Base-by-base conservation (phyloP, 164 flowering plant species). In the Nymphaea thermarum region DNA sequence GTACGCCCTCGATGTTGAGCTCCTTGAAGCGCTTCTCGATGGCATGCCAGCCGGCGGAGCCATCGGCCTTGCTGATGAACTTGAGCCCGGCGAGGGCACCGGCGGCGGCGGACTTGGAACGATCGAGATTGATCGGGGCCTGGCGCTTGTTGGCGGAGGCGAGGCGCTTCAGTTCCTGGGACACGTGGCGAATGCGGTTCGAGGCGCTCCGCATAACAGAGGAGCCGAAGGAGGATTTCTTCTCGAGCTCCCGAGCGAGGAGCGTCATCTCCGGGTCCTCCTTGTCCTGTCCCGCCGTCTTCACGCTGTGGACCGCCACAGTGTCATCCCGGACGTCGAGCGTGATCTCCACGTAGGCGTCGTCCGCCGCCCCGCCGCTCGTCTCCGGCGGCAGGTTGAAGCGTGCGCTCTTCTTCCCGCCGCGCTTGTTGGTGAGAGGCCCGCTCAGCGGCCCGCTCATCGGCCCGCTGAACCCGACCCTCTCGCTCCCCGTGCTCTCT, bases 11-110 rank as follows among this genome's bases (percentile, higher is more conserved):
- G 71, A 68, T 42, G 71, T 80, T 18, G 80, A 83, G 71, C 6
- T 75, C 77, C 41, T 82, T 63, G 69, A 84, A 86, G 55, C 81
- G 66, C 62, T 70, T 73, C 74, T 84, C 91, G 25, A 86, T 80
- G 17, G 78, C 80, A 0, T 72, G 10, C 98, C 98, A 91, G 5
- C 90, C 91, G n/a, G 82, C 80, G 4, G 75, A 77, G 42, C 84
- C 86, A 36, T 82, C 93, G 3, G 82, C 79, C 70, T 86, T 84
- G 75, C 81, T 77, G 63, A 94, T 87, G 79, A 94, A 94, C 84
- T 89, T 86, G 68, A 94, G 87, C 10, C 98, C 93, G 57, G 77
- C 80, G 66, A 94, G 71, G n/a, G 97, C 98, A 10, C 82, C 87
- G n/a, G 86, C 81, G 3, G 93, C 90, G 1, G 86, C 96, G 0